Evolutionary conservation across 2,329 filamentous ascomycete genomes (phyloP).

Genomic region (Colletotrichum navitas): DNA sequence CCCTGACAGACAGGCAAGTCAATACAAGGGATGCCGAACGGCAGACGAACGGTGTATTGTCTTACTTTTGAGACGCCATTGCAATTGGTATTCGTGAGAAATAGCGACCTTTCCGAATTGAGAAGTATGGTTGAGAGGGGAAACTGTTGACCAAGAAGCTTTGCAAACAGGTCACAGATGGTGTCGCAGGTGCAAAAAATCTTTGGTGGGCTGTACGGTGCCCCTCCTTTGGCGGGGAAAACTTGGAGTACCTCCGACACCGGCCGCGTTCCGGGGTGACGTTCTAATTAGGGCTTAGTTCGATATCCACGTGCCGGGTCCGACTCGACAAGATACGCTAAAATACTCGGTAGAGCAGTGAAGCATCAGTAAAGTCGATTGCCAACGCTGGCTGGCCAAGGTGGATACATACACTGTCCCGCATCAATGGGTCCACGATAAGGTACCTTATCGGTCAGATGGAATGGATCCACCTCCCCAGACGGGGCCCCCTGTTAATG

Average conservation of each 20-base stretch:
- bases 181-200: background rate
- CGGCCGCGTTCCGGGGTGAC: background rate
- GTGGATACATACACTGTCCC: background rate
- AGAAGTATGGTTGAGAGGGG: background rate
- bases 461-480: background rate
- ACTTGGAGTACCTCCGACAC: background rate
- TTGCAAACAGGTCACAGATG: background rate
- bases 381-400: background rate
- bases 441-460: background rate
- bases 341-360: no score
- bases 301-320: no score
- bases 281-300: constrained; percentile 1
- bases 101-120: background rate
- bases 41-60: background rate
- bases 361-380: background rate
- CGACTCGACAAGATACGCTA: no score
- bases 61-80: constrained; percentile 27
- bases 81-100: background rate
- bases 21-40: no score
- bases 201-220: background rate
- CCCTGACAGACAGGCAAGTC: background rate
- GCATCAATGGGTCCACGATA: background rate
- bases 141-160: background rate
- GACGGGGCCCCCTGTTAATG: background rate
- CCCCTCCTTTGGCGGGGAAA: constrained; percentile 1